These are phyloP conservation scores for Sporothrix dimorphospora DNA, from an alignment of 2,329 filamentous ascomycete genomes.

Conservation along the genomic window DNA sequence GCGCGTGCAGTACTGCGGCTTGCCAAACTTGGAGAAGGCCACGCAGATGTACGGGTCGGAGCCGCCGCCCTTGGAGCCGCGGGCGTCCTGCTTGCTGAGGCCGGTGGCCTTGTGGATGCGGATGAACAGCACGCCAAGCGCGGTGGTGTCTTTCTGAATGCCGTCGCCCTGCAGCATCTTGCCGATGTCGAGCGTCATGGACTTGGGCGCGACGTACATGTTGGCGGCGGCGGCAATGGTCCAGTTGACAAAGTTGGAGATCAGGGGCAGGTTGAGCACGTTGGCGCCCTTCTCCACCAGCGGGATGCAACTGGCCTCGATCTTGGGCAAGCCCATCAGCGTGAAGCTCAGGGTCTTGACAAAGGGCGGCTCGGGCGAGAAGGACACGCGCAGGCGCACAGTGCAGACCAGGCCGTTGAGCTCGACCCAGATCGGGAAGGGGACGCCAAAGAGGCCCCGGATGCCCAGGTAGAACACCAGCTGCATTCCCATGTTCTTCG, in stretches of 20 bases:
- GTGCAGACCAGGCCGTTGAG: slow-evolving; percentile 90
- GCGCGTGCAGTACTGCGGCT: slow-evolving; percentile 96
- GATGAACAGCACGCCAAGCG: slow-evolving; percentile 88
- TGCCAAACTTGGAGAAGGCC: slow-evolving; percentile 93
- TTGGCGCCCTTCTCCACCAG: slow-evolving; percentile 93
- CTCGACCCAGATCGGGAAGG: slow-evolving; percentile 84
- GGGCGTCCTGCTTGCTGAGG: slow-evolving; percentile 86
- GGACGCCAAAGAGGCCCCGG: slow-evolving; percentile 85
- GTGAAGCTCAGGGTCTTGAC: slow-evolving; percentile 91
- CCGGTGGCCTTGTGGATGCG: slow-evolving; percentile 86
- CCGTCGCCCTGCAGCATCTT: slow-evolving; percentile 91
- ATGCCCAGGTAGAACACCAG: slow-evolving; percentile 91
- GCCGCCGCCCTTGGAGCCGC: slow-evolving; percentile 81
- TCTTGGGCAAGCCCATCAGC: slow-evolving; percentile 89
- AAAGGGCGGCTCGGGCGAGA: slow-evolving; percentile 90
- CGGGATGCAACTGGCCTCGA: slow-evolving; percentile 85
- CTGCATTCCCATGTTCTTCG: slow-evolving; percentile 96
- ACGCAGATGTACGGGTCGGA: slow-evolving; percentile 96
- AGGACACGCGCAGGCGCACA: slow-evolving; percentile 76
- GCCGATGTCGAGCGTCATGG: slow-evolving; percentile 86
- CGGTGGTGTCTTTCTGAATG: slow-evolving; percentile 84
- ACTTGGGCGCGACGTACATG: slow-evolving; percentile 94
- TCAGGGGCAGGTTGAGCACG: slow-evolving; percentile 85
- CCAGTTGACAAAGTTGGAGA: slow-evolving; percentile 96
- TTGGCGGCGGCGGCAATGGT: slow-evolving; percentile 84